phyloP scores from a whole-genome alignment of 1,284 basidiomycete species.

The Apiotrichum brassicae region DNA sequence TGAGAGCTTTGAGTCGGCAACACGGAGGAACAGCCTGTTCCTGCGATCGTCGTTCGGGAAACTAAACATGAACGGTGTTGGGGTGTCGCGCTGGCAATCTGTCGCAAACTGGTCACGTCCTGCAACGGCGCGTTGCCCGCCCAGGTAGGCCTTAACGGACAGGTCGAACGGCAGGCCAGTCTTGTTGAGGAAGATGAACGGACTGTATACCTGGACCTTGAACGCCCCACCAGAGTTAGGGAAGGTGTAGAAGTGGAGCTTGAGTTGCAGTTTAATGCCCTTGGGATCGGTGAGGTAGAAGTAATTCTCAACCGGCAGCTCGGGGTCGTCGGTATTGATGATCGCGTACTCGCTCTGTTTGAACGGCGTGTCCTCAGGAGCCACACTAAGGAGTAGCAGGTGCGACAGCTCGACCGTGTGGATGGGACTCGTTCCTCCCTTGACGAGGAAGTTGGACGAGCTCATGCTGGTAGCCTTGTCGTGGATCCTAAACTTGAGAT shows the following conservation, averaged over 20 bases:
- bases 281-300: conserved; percentile 63
- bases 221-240: conserved; percentile 95
- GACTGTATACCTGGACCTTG: conserved; percentile 92
- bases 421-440: conserved; percentile 92
- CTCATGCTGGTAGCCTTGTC: conserved; percentile 88
- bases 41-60: conserved; percentile 70
- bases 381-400: conserved; percentile 83
- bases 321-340: conserved; percentile 88
- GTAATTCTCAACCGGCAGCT: conserved; percentile 47
- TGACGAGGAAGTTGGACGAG: conserved; percentile 77
- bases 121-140: conserved; percentile 72
- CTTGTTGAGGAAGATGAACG: conserved; percentile 91
- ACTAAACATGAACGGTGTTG: conserved; percentile 81
- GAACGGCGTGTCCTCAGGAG: conserved; percentile 86
- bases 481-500: conserved; percentile 91
- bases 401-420: conserved; percentile 95
- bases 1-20: conserved; percentile 89
- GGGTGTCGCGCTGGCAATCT: conserved; percentile 51
- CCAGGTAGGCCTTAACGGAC: conserved; percentile 66
- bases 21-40: conserved; percentile 75
- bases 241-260: conserved; percentile 80
- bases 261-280: conserved; percentile 73
- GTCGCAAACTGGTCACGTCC: conserved; percentile 57
- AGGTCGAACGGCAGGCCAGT: conserved; percentile 79
- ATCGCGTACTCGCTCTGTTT: conserved; percentile 97